phyloP scores from a whole-genome alignment of 305 asterid species.

The Rubia occidens region DNA sequence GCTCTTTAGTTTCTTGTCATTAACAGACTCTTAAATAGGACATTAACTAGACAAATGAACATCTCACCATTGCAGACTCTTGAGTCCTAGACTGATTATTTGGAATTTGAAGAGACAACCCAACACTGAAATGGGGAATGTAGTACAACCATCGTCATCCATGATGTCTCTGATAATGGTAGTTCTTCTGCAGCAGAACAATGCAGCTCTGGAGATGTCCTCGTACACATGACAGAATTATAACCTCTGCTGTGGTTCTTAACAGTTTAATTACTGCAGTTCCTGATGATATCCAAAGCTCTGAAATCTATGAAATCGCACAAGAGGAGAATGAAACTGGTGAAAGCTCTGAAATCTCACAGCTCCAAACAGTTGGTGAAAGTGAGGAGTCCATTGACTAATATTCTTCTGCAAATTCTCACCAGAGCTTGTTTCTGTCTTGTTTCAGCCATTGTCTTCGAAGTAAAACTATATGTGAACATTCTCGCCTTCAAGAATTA shows the following conservation, averaged over 20 bases:
- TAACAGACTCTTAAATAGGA: no score
- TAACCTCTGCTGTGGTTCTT: slow-evolving; percentile 30
- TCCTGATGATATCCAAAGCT: slow-evolving; percentile 20
- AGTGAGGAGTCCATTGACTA: slow-evolving; percentile 36
- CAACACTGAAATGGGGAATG: slow-evolving; percentile 35
- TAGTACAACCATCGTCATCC: slow-evolving; percentile 36
- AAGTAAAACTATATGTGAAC: slow-evolving; percentile 69
- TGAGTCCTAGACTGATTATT: no score
- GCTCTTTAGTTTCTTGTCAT: no score
- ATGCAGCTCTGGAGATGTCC: slow-evolving; percentile 23
- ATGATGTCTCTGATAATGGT: slow-evolving; percentile 23
- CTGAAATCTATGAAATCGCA: slow-evolving; percentile 14
- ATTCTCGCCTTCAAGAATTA: slow-evolving; percentile 64
- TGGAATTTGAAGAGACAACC: no score
- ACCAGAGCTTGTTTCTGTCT: slow-evolving; percentile 69
- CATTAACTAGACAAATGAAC: no score
- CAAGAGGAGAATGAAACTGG: slow-evolving; percentile 34
- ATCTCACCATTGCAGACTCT: no score
- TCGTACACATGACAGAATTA: slow-evolving; percentile 10
- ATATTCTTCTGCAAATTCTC: slow-evolving; percentile 42
- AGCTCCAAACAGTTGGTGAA: no score
- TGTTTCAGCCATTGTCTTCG: slow-evolving; percentile 73
- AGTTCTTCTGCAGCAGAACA: slow-evolving; percentile 29
- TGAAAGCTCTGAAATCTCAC: slow-evolving; percentile 8
- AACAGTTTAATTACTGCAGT: slow-evolving; percentile 31